Percentiles rank a stretch among this genome's conserved stretches.
These are phyloP conservation scores for Phytophthora pisi DNA, from an alignment of 352 stramenopile genomes.

Conservation along the genomic window DNA sequence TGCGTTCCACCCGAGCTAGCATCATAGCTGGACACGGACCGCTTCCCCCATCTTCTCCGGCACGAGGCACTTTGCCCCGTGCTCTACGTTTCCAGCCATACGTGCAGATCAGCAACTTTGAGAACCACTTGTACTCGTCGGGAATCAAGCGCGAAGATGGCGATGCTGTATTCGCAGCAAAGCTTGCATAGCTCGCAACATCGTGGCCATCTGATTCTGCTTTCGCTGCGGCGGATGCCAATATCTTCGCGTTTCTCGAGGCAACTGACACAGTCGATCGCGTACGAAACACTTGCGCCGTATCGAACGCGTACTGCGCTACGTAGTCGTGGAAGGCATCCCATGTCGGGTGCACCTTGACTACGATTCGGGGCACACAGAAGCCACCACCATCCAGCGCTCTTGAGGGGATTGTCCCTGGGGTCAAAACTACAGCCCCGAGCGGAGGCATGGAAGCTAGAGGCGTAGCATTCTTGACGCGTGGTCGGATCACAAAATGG, in stretches of 20 bases:
- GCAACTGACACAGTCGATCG: constrained; percentile 71
- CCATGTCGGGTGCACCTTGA: constrained; percentile 67
- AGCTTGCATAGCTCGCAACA: constrained; percentile 48
- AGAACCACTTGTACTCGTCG: constrained; percentile 69
- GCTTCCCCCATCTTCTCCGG: constrained; percentile 12
- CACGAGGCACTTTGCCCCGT: constrained; percentile 40
- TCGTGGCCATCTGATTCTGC: constrained; percentile 21
- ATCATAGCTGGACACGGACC: constrained; percentile 71
- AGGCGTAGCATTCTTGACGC: neutral
- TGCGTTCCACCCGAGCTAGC: constrained; percentile 67
- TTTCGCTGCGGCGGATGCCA: constrained; percentile 32
- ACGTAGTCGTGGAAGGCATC: constrained; percentile 64
- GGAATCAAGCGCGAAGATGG: constrained; percentile 50
- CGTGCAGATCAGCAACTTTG: constrained; percentile 79
- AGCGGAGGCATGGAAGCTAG: constrained; percentile 24
- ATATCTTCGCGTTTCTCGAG: constrained; percentile 62
- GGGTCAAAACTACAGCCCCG: constrained; percentile 34
- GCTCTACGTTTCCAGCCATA: constrained; percentile 77
- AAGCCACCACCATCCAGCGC: constrained; percentile 37
- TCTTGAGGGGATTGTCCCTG: constrained; percentile 37
- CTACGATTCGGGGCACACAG: constrained; percentile 37
- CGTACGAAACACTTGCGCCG: constrained; percentile 71
- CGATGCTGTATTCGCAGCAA: constrained; percentile 16
- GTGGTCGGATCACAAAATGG: constrained; percentile 27
- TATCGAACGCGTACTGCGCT: constrained; percentile 59